phyloP scores from a whole-genome alignment of 2,329 filamentous ascomycete genomes.

The Pyricularia sp. region DNA sequence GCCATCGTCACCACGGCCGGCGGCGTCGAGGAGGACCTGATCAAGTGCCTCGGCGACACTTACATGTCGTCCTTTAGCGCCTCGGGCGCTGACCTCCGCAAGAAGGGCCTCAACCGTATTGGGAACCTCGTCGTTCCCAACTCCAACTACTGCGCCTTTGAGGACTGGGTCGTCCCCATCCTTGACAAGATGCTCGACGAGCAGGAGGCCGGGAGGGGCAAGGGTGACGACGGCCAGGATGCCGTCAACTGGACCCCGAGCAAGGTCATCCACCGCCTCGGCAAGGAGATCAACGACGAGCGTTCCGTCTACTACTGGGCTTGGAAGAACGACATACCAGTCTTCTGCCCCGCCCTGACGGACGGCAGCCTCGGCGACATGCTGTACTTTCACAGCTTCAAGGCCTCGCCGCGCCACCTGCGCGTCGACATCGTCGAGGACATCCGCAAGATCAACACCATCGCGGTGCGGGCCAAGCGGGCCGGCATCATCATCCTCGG shows the following conservation, averaged over 20 bases:
- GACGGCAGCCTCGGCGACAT: slow-evolving; percentile 95
- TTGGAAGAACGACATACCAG: slow-evolving; percentile 90
- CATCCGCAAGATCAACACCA: slow-evolving; percentile 84
- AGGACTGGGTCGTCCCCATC: slow-evolving; percentile 95
- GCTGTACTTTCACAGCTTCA: slow-evolving; percentile 98
- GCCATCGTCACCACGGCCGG: slow-evolving; percentile 93
- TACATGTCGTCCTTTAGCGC: slow-evolving; percentile 84
- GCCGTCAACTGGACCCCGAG: slow-evolving; percentile 87
- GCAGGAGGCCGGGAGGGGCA: slow-evolving; percentile 68
- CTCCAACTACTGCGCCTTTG: slow-evolving; percentile 93
- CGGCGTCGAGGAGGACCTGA: slow-evolving; percentile 93
- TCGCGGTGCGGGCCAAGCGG: slow-evolving; percentile 77
- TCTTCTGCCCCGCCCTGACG: slow-evolving; percentile 93
- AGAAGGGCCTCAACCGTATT: slow-evolving; percentile 87
- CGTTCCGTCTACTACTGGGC: slow-evolving; percentile 95
- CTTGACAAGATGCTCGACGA: slow-evolving; percentile 90
- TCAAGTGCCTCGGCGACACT: slow-evolving; percentile 93
- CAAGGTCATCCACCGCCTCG: slow-evolving; percentile 81
- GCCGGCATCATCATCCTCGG: slow-evolving; percentile 89
- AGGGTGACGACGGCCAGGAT: slow-evolving; percentile 48
- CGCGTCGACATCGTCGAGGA: slow-evolving; percentile 89
- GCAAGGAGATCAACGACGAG: slow-evolving; percentile 90
- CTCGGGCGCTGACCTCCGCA: slow-evolving; percentile 65
- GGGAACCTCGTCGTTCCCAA: slow-evolving; percentile 95
- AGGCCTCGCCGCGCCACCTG: slow-evolving; percentile 70